These are phyloP conservation scores for Cyberlindnera americana DNA, from an alignment of 805 yeast species.

Conservation along the genomic window DNA sequence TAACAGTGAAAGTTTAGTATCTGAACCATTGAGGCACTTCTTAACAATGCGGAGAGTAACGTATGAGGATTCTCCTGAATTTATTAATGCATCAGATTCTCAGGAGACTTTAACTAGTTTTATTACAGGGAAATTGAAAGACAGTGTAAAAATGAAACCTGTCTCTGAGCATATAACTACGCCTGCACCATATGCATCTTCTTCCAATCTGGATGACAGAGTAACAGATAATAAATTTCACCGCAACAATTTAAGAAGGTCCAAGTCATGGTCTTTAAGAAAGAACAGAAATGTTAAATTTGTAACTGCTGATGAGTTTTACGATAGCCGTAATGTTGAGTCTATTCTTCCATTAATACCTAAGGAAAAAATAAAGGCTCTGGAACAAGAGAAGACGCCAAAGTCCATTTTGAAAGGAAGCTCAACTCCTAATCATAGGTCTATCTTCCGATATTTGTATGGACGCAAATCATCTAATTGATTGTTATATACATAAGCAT, in stretches of 20 bases:
- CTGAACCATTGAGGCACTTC: too few species aligned
- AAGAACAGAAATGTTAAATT: slow-evolving; percentile 15
- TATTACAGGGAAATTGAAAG: slow-evolving; percentile 5
- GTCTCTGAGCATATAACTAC: slow-evolving; percentile 15
- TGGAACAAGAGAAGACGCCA: not conserved
- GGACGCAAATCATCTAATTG: too few species aligned
- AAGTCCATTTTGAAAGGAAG: slow-evolving; percentile 9
- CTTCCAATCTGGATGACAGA: not conserved
- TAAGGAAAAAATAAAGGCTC: too few species aligned
- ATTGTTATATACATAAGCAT: too few species aligned
- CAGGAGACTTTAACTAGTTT: slow-evolving; percentile 6
- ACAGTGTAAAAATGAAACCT: slow-evolving; percentile 6
- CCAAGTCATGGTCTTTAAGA: slow-evolving; percentile 2
- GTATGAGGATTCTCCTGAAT: too few species aligned
- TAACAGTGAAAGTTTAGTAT: too few species aligned
- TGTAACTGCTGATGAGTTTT: too few species aligned
- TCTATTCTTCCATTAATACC: too few species aligned
- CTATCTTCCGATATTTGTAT: too few species aligned
- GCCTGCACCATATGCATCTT: slow-evolving; percentile 17
- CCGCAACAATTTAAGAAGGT: slow-evolving; percentile 5
- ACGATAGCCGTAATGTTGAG: too few species aligned
- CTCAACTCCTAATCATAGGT: not conserved
- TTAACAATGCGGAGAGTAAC: too few species aligned
- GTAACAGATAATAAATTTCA: not conserved
- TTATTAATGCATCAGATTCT: not conserved